These are phyloP conservation scores for Euphorbia celastroides DNA, from an alignment of 441 rosid species.

Conservation along the genomic window DNA sequence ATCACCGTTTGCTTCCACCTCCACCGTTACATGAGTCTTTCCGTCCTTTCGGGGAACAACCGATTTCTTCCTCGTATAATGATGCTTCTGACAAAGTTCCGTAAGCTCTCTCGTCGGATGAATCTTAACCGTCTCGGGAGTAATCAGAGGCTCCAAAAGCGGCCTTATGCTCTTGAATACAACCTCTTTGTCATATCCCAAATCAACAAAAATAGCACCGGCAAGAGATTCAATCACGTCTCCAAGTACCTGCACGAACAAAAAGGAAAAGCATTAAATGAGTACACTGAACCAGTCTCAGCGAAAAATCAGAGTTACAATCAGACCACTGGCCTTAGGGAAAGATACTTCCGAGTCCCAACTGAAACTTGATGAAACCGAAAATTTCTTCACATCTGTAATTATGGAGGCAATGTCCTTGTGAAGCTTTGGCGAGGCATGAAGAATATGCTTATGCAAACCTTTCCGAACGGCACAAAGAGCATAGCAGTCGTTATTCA, in stretches of 20 bases:
- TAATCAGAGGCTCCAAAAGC: constrained; percentile 65
- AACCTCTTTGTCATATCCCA: constrained; percentile 50
- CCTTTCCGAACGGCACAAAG: constrained; percentile 46
- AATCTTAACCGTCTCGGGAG: constrained; percentile 51
- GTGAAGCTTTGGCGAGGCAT: constrained; percentile 62
- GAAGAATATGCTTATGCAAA: constrained; percentile 62
- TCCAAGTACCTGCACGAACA: constrained; percentile 65
- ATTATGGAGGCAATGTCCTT: constrained; percentile 40
- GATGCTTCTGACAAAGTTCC: constrained; percentile 48
- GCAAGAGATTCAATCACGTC: constrained; percentile 86
- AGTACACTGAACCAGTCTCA: too few species aligned
- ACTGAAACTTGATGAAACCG: constrained; percentile 47
- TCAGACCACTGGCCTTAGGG: constrained; percentile 57
- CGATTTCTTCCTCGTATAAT: constrained; percentile 25
- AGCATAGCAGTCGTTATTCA: constrained; percentile 86
- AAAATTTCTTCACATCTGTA: constrained; percentile 24
- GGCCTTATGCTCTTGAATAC: constrained; percentile 64
- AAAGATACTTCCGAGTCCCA: constrained; percentile 71
- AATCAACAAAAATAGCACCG: constrained; percentile 81
- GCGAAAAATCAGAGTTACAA: too few species aligned
- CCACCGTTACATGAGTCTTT: constrained; percentile 29
- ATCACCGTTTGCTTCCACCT: constrained; percentile 46
- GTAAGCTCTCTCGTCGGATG: constrained; percentile 63
- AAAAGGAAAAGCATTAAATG: background rate
- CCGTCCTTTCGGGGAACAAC: constrained; percentile 20